Percentiles rank a stretch among this genome's conserved stretches.
Evolutionary conservation across 495 filamentous ascomycete genomes (phyloP).

Genomic region (Neurospora sp.): DNA sequence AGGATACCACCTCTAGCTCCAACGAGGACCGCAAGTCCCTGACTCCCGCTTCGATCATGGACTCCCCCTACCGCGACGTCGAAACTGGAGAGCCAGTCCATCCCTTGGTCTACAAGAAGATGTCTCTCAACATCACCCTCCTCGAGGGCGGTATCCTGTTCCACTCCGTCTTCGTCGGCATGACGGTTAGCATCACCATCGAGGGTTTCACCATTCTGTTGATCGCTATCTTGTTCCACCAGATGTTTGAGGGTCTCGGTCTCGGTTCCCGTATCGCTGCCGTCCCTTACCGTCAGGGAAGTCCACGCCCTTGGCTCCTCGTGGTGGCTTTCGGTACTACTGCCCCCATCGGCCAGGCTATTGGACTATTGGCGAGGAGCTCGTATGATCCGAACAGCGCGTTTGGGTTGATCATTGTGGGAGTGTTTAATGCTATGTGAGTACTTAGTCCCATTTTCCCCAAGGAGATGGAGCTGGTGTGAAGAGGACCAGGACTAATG

Average conservation of each 20-base stretch:
- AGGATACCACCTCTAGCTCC: constrained; percentile 6
- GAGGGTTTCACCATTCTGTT: constrained; percentile 57
- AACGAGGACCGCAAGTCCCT: constrained; percentile 17
- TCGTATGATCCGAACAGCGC: constrained; percentile 55
- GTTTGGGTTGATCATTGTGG: constrained; percentile 55
- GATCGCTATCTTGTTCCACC: constrained; percentile 58
- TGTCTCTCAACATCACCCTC: constrained; percentile 43
- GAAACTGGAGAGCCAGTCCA: constrained; percentile 32
- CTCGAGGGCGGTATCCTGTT: constrained; percentile 49
- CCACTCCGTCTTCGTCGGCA: constrained; percentile 57
- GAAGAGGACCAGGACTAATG: neutral
- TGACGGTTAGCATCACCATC: constrained; percentile 55
- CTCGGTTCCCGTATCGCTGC: constrained; percentile 53
- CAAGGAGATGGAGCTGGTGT: neutral
- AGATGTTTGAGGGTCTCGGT: constrained; percentile 62
- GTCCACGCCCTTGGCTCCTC: constrained; percentile 51
- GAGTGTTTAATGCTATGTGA: constrained; percentile 59
- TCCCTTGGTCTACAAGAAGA: constrained; percentile 35
- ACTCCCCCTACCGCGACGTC: constrained; percentile 28
- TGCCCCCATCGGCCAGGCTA: constrained; percentile 49
- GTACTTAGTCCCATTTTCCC: constrained; percentile 3
- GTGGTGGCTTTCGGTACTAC: constrained; percentile 52
- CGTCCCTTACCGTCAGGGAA: constrained; percentile 38
- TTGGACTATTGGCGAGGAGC: constrained; percentile 45
- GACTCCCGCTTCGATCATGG: constrained; percentile 3